Evolutionary conservation across 2,329 filamentous ascomycete species (phyloP), one percentile per base, ranked within the genome.

Genomic region (Fusarium vanettenii): DNA sequence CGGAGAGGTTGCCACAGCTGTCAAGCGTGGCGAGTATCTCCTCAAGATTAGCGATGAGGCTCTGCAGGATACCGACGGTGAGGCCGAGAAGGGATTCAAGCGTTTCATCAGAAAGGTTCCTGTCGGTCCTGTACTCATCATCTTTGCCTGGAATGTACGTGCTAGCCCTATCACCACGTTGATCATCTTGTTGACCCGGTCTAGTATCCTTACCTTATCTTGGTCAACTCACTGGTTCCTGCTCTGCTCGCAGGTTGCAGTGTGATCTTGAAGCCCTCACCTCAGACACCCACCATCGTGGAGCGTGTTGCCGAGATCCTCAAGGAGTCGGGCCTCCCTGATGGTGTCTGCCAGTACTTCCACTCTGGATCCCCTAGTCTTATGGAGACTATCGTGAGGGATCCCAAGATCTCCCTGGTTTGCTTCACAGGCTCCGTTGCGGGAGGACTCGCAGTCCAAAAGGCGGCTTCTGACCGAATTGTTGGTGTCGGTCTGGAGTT

Each of bases 81-180:
- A 97, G 81, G 84, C 90, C 3, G 95, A 98, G 84, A 90, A 93
- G 79, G 95, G 96, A 0, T 98, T 98, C 87, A 95, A 92, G 85
- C 90, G 96, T 75, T 98, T 94, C 81, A 95, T 98, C 81, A 92
- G 92, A 82, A 97, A 97, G 84, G 90, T 94, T 10, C 94, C 96
- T 1, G 90, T 98, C 62, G 96, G 96, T 1, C 95, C 95, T 13
- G 93, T 97, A 18, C 88, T 98, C 69, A 89, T 98, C 75, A 91
- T 98, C 70, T 98, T 98, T 84, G 93, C 96, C 1, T 98, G 96
- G 96, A 98, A 98, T 85, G 95, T 97, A 85, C 85, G 94, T 83
- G 50, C 25, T 50, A 39, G 62, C 64, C 66, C 60, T 25, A 16
- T 60, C 43, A 5, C 27, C 35, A 9, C 61, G 43, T 33, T 20